A percentile compares a stretch with the other conserved stretches of the same genome.
Conservation (phyloP, 2,329 filamentous ascomycete genomes). For the Pseudogymnoascus destructans region DNA sequence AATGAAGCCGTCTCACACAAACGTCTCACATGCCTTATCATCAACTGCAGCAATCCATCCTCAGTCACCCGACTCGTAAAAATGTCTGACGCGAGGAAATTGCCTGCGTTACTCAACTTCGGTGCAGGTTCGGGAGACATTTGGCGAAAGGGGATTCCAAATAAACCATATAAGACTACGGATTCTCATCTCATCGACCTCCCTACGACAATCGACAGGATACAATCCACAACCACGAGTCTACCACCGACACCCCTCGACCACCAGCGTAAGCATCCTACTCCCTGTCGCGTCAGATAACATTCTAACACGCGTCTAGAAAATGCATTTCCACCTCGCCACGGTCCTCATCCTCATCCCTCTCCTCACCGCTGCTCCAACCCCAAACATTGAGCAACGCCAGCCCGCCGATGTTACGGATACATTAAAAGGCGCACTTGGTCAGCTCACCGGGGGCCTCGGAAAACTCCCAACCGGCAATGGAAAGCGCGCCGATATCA, state of each 20-base stretch:
- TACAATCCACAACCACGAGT: neutral
- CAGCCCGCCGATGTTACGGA: neutral
- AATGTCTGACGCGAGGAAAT: slow-evolving; percentile 2
- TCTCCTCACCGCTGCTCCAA: neutral
- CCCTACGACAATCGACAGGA: neutral
- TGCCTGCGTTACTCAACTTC: neutral
- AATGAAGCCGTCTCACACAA: neutral
- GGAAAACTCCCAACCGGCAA: neutral
- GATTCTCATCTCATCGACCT: neutral
- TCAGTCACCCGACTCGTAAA: slow-evolving; percentile 7
- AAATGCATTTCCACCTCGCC: slow-evolving; percentile 6
- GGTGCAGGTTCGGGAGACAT: neutral
- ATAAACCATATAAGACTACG: neutral
- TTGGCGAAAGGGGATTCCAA: neutral
- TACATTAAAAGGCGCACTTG: neutral
- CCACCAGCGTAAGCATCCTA: neutral
- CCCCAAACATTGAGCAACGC: neutral
- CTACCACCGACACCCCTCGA: neutral
- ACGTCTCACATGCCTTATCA: neutral
- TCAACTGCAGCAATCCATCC: slow-evolving; percentile 3
- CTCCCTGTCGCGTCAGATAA: neutral
- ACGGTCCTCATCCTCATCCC: neutral
- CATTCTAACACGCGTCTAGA: slow-evolving; percentile 1
- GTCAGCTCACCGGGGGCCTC: neutral
- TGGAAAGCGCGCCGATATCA: neutral